Conservation (phyloP, 208 protist genomes). For the Crithidia thermophila region DNA sequence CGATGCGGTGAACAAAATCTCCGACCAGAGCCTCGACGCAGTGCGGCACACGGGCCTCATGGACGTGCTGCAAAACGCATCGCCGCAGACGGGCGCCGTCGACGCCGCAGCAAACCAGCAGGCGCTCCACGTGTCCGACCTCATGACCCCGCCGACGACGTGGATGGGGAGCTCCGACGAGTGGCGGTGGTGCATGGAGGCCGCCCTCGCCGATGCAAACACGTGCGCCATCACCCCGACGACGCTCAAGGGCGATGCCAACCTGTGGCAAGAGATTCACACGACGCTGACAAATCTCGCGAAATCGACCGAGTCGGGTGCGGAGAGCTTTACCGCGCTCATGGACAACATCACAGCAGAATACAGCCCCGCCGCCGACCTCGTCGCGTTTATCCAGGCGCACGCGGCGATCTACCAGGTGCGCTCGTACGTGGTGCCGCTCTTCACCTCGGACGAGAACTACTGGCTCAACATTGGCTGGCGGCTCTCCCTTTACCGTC, state of each 20-base stretch:
- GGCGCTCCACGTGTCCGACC: conserved; percentile 9
- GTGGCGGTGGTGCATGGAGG: conserved; percentile 42
- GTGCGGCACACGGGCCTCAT: conserved; percentile 41
- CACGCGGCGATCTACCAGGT: conserved; percentile 30
- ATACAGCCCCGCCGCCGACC: conserved; percentile 36
- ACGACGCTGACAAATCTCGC: background rate
- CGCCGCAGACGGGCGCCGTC: background rate
- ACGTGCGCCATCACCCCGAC: conserved; percentile 43
- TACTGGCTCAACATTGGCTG: conserved; percentile 66
- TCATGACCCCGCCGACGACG: conserved; percentile 26
- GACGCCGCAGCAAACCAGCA: background rate
- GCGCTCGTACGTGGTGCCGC: conserved; percentile 49
- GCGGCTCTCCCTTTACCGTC: conserved; percentile 42
- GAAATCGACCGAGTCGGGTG: background rate
- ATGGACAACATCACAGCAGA: background rate
- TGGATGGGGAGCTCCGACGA: conserved; percentile 49
- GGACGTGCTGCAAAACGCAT: conserved; percentile 37
- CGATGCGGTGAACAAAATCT: conserved; percentile 42
- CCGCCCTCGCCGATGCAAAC: conserved; percentile 42
- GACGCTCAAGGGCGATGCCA: conserved; percentile 7
- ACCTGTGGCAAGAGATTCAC: conserved; percentile 23
- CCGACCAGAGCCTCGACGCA: conserved; percentile 42
- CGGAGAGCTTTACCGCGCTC: background rate
- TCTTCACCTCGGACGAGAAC: conserved; percentile 45
- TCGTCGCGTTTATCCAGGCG: conserved; percentile 46